Conservation (phyloP, 2,329 filamentous ascomycete species). For the Cladorrhinum sp. region DNA sequence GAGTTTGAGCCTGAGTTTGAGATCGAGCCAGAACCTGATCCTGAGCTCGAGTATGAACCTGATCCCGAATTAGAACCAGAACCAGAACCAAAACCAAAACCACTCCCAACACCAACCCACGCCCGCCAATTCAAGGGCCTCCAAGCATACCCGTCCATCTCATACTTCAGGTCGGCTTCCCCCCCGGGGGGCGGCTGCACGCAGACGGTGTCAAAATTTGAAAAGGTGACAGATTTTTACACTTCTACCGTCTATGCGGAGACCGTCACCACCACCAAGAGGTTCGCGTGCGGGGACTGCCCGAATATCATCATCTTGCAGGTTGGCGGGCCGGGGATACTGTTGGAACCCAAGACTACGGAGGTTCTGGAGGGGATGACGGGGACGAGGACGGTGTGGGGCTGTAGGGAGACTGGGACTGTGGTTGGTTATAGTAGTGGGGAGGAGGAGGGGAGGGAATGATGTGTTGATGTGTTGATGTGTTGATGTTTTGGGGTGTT, state of each 20-base stretch:
- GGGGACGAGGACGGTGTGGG: background rate
- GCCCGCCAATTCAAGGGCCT: background rate
- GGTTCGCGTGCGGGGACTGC: background rate
- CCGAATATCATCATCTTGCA: background rate
- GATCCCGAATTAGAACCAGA: background rate
- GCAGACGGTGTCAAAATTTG: conserved; percentile 2
- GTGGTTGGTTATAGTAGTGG: too few species aligned
- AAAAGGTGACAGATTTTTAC: background rate
- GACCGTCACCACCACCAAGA: background rate
- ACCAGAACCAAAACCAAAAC: background rate
- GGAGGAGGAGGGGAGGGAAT: background rate
- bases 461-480: too few species aligned
- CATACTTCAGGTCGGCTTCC: background rate
- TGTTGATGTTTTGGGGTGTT: too few species aligned
- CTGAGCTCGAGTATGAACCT: background rate
- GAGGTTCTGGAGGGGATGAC: background rate
- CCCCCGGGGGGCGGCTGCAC: background rate
- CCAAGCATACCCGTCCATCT: background rate
- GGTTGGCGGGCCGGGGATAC: background rate
- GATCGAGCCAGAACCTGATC: background rate
- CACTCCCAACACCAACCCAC: background rate
- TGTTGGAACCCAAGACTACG: background rate
- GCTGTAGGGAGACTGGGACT: background rate
- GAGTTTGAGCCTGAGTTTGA: background rate
- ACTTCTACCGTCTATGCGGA: background rate